Conservation (phyloP, 306 rosid genomes). For the Purshia tridentata region DNA sequence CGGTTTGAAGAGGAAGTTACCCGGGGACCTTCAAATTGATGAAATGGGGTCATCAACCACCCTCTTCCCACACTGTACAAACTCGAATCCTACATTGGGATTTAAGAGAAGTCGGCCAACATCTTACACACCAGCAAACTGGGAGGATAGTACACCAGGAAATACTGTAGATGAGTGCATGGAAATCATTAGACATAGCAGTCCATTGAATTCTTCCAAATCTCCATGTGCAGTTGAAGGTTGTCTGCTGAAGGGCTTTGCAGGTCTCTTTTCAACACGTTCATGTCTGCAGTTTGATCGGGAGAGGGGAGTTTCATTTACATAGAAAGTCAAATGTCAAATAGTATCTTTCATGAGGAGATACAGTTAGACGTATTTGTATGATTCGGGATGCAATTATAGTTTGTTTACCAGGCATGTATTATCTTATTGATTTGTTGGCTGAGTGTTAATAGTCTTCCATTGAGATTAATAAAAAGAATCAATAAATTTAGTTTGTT, state of each 20-base stretch:
- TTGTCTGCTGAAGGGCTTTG: conserved; percentile 78
- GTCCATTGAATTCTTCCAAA: conserved; percentile 57
- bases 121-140: conserved; percentile 27
- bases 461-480: background rate
- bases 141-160: conserved; percentile 36
- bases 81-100: conserved; percentile 30
- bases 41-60: conserved; percentile 40
- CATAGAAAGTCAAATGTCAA: conserved; percentile 25
- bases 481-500: background rate
- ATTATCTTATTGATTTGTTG: background rate
- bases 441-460: background rate
- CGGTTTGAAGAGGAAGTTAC: conserved; percentile 72
- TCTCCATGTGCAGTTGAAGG: conserved; percentile 92
- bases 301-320: conserved; percentile 56
- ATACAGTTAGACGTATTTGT: background rate
- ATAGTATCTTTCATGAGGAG: background rate
- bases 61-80: conserved; percentile 24
- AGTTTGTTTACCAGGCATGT: background rate
- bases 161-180: conserved; percentile 42
- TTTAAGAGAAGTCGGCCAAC: conserved; percentile 49
- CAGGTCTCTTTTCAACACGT: conserved; percentile 67
- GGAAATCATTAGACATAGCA: conserved; percentile 49
- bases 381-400: background rate
- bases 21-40: conserved; percentile 40
- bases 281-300: conserved; percentile 53